These are phyloP conservation scores for Mortierella sp. DNA, from an alignment of 371 early-diverging fungal genomes.

Conservation along the genomic window DNA sequence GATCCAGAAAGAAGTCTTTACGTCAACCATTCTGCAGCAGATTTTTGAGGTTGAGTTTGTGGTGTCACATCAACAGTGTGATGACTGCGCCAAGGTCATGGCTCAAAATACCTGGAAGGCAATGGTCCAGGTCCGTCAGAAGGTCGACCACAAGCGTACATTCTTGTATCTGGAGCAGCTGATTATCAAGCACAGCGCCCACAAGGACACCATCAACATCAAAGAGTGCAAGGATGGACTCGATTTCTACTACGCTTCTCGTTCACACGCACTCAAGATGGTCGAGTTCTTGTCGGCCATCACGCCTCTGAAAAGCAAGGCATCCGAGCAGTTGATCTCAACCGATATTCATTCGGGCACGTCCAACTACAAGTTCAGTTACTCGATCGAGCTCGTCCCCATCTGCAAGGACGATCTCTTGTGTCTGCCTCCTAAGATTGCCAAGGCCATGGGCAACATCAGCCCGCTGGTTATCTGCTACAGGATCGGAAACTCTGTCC, in stretches of 20 bases:
- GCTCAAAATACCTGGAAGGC: constrained; percentile 99
- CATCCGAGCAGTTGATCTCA: constrained; percentile 96
- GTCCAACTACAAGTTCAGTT: constrained; percentile 97
- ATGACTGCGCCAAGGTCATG: constrained; percentile 97
- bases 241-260: constrained; percentile 97
- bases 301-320: constrained; percentile 89
- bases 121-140: constrained; percentile 99
- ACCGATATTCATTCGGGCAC: constrained; percentile 95
- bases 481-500: constrained; percentile 88
- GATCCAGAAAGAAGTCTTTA: constrained; percentile 97
- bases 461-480: constrained; percentile 85
- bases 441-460: constrained; percentile 88
- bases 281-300: constrained; percentile 93
- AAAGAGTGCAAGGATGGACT: constrained; percentile 98
- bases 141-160: constrained; percentile 97
- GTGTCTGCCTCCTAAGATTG: constrained; percentile 86
- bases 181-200: constrained; percentile 97
- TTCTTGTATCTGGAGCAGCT: constrained; percentile 99
- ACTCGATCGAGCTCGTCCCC: constrained; percentile 96
- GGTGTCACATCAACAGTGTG: constrained; percentile 95
- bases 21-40: constrained; percentile 95
- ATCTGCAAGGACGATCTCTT: constrained; percentile 99
- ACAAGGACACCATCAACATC: constrained; percentile 97
- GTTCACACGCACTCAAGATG: constrained; percentile 96
- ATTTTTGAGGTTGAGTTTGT: constrained; percentile 96